Evolutionary conservation across 2,329 filamentous ascomycete genomes (phyloP).

Genomic region (Fusarium sp.): DNA sequence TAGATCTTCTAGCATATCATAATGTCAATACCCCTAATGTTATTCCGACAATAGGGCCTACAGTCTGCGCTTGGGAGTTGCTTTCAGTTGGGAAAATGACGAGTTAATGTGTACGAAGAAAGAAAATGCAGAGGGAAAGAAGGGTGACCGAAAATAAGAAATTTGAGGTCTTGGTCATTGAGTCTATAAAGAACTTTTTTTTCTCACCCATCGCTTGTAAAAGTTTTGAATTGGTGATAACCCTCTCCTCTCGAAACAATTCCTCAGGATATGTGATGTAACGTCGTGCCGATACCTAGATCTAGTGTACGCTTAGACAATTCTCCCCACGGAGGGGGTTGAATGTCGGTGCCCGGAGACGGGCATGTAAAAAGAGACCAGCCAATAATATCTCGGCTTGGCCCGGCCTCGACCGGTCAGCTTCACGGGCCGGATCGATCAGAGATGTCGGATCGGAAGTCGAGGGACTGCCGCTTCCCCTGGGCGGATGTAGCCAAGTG

Average conservation of each 20-base stretch:
- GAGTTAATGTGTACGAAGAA: slow-evolving; percentile 38
- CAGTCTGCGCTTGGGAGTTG: slow-evolving; percentile 38
- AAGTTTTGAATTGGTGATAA: background rate
- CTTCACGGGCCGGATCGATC: slow-evolving; percentile 13
- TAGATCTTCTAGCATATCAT: slow-evolving; percentile 40
- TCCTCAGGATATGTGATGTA: background rate
- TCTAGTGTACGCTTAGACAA: background rate
- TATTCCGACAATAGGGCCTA: slow-evolving; percentile 34
- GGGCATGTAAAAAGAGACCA: slow-evolving; percentile 6
- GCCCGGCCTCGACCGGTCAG: slow-evolving; percentile 27
- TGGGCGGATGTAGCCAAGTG: background rate
- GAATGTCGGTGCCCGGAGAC: slow-evolving; percentile 11
- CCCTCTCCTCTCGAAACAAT: slow-evolving; percentile 4
- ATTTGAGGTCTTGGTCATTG: slow-evolving; percentile 21
- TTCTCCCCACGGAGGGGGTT: slow-evolving; percentile 10
- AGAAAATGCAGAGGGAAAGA: slow-evolving; percentile 16
- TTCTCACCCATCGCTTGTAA: background rate
- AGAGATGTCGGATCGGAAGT: slow-evolving; percentile 4
- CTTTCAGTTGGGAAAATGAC: slow-evolving; percentile 40
- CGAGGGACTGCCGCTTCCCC: background rate
- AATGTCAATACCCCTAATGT: slow-evolving; percentile 37
- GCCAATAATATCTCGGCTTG: slow-evolving; percentile 28
- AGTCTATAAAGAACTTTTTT: slow-evolving; percentile 5
- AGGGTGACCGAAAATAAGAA: slow-evolving; percentile 19
- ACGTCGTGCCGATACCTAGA: background rate